A percentile compares a stretch with the other conserved stretches of the same genome.
phyloP scores from a whole-genome alignment of 2,329 filamentous ascomycete species.

The Zarea fungicola region DNA sequence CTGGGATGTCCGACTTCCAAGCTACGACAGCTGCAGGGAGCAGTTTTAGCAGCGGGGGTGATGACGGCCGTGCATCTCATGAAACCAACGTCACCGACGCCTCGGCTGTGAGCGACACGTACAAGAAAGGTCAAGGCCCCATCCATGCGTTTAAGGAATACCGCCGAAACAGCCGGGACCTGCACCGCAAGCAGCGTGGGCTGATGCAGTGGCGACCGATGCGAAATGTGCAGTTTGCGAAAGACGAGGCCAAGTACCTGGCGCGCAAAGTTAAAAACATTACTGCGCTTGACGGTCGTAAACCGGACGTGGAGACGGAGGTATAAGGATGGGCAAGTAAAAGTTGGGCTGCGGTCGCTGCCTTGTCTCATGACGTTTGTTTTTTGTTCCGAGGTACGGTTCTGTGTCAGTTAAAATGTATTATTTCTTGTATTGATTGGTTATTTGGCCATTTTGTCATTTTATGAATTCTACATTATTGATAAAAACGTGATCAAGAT shows the following conservation, averaged over 20 bases:
- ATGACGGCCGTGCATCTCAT: constrained; percentile 28
- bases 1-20: not conserved
- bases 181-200: constrained; percentile 82
- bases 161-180: constrained; percentile 62
- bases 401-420: too few species aligned
- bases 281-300: constrained; percentile 70
- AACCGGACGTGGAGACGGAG: constrained; percentile 85
- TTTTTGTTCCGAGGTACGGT: too few species aligned
- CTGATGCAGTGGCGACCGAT: constrained; percentile 95
- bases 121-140: constrained; percentile 33
- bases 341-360: not conserved
- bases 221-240: constrained; percentile 79
- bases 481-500: too few species aligned
- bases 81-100: constrained; percentile 34
- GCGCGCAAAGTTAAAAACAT: constrained; percentile 70
- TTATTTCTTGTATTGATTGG: constrained; percentile 4
- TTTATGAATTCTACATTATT: not conserved
- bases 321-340: constrained; percentile 35
- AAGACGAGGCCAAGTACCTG: constrained; percentile 78
- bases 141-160: constrained; percentile 57
- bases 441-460: not conserved
- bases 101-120: constrained; percentile 21
- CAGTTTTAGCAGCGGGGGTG: constrained; percentile 23
- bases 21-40: constrained; percentile 20
- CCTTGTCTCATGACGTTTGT: not conserved